Evolutionary conservation across 257 asterid genomes (phyloP), one percentile per base, ranked within the genome.

Genomic region (Thymus quinquecostatus): DNA sequence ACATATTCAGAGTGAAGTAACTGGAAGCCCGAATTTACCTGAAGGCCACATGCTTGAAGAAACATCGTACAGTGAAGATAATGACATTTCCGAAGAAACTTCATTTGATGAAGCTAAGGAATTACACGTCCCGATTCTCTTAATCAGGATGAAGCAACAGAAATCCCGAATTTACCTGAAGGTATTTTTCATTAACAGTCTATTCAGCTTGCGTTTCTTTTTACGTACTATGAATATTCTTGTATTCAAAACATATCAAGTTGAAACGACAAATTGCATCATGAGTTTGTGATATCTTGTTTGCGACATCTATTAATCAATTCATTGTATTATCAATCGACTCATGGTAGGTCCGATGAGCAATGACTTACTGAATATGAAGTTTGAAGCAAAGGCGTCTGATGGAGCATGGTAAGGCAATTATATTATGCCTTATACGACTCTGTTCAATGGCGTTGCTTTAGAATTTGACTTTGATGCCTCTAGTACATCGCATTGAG

Each of bases 391-490:
- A 10, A 84, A 80, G 83, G 91, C 98, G 10, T 38, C 32, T 45
- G 98, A 93, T 60, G 92, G 92, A 68, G 98, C 97, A 47, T 93
- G 97, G 97, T 93, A 84, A 81, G 86, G 62, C 66, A 70, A 62
- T 56, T 36, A 33, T 64, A 27, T 45, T 32, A 44, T 6, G n/a
- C 59, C 50, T 50, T 10, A 11, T 9, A 41, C 13, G 12, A 49
- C 36, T 33, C 10, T 55, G 43, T 28, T 57, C 44, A 8, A 38
- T 7, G 10, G 9, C 70, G 33, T 21, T 78, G 64, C 71, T 51
- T 49, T 55, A 59, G 55, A 71, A 48, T 8, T 68, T 50, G 21
- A 21, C 21, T 21, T 21, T 21, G 21, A 21, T 21, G 21, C 21
- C 21, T 21, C 21, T 21, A 21, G 21, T 21, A 54, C 62, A 45